Evolutionary conservation across 352 stramenopile species (phyloP), one percentile per base, ranked within the genome.

Genomic region (Globisporangium nodosum): DNA sequence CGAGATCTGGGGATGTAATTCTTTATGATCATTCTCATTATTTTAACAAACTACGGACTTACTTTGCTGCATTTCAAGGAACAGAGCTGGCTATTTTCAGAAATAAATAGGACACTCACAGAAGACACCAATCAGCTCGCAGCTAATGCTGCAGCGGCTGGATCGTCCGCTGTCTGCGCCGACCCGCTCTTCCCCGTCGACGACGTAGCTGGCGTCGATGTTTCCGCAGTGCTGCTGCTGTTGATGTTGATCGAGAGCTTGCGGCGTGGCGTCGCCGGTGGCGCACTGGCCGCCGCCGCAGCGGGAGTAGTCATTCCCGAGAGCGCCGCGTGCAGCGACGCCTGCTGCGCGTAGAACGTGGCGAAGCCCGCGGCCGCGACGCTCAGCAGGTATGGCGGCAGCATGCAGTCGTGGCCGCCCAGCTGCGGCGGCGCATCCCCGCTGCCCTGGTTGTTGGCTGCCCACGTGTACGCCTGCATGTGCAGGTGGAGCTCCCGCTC

Each of bases 381-480:
- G 55, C 74, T 87, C 3, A 84, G 58, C 49, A 90, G 60, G 46
- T 86, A 90, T 13, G 76, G 69, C 56, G 78, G 74, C 5, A 90
- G 49, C 8, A 65, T 69, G 24, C 56, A 56, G 21, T 62, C 56
- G 21, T 40, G 42, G 15, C 27, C 43, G 21, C 58, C 58, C 12
- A 58, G 42, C 37, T 57, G 43, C 24, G 58, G 51, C 35, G 58
- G 47, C 33, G 51, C 42, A n/a, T 40, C 37, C 16, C 35, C 48
- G 31, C 18, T 51, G 9, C 8, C 55, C 1, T 58, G 33, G 21
- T 73, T 73, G 6, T 62, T 66, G n/a, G 68, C 61, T 35, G 76
- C 73, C 81, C 78, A 89, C 52, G 78, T 86, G 50, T 81, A 75
- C 51, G 75, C 73, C 39, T 89, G 78, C 76, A 89, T 83, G 59